Percentiles rank a stretch among this genome's conserved stretches.
These are phyloP conservation scores for Talaromyces trachyspermus DNA, from an alignment of 495 filamentous ascomycete genomes.

Conservation along the genomic window DNA sequence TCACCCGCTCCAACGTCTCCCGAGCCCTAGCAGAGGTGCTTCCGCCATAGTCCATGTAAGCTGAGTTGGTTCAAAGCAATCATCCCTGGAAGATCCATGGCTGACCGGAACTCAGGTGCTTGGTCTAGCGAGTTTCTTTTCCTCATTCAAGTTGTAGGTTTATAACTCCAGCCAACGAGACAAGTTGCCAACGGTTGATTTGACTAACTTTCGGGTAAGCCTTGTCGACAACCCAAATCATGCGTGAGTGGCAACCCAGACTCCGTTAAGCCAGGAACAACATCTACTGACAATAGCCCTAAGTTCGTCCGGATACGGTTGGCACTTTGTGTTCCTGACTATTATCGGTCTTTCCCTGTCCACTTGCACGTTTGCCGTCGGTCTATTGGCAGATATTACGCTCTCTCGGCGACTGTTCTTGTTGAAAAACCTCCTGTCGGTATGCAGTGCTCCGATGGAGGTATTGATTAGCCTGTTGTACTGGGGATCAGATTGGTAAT, in stretches of 20 bases:
- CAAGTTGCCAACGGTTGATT: not conserved
- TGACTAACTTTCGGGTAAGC: conserved; percentile 16
- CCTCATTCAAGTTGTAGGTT: conserved; percentile 58
- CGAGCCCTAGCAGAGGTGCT: conserved; percentile 60
- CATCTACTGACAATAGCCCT: conserved; percentile 5
- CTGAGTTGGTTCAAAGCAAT: not conserved
- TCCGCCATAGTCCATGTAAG: conserved; percentile 67
- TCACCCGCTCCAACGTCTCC: conserved; percentile 66
- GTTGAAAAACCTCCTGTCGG: conserved; percentile 65
- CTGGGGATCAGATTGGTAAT: conserved; percentile 58
- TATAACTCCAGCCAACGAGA: not conserved
- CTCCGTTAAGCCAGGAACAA: conserved; percentile 25
- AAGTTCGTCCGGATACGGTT: conserved; percentile 67
- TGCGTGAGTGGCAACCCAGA: conserved; percentile 29
- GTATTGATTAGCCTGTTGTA: conserved; percentile 80
- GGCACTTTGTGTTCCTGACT: conserved; percentile 79
- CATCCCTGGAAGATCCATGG: not conserved
- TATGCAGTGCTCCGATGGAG: conserved; percentile 70
- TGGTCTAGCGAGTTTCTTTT: conserved; percentile 62
- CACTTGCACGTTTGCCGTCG: conserved; percentile 59
- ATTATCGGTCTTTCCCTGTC: conserved; percentile 71
- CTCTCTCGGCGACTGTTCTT: conserved; percentile 57
- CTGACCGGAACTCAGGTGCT: conserved; percentile 30
- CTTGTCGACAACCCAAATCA: conserved; percentile 39
- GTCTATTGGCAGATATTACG: conserved; percentile 68